phyloP scores from a whole-genome alignment of 1,284 basidiomycete genomes.

The Xerocomus amazonicus region DNA sequence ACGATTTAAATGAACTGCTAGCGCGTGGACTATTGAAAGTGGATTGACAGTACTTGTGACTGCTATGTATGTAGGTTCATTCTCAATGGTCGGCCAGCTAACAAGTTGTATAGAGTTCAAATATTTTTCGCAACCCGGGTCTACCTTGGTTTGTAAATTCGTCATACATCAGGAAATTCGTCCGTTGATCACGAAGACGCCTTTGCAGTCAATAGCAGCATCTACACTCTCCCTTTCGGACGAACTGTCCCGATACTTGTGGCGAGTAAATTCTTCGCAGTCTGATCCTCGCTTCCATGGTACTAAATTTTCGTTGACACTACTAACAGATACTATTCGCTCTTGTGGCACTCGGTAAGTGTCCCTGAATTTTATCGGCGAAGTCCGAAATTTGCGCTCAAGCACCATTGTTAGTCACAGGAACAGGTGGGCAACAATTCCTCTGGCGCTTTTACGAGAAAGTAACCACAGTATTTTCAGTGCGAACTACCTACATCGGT shows the following conservation, averaged over 20 bases:
- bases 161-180: background rate
- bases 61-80: slow-evolving; percentile 11
- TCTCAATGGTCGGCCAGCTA: background rate
- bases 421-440: slow-evolving; percentile 6
- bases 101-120: slow-evolving; percentile 12
- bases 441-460: background rate
- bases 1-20: background rate
- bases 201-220: slow-evolving; percentile 8
- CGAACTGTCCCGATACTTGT: slow-evolving; percentile 11
- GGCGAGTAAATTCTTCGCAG: slow-evolving; percentile 4
- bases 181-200: background rate
- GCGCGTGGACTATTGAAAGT: slow-evolving; percentile 17
- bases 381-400: background rate
- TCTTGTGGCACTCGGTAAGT: slow-evolving; percentile 12
- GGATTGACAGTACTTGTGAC: slow-evolving; percentile 13
- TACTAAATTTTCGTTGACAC: background rate
- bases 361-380: background rate
- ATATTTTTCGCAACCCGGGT: slow-evolving; percentile 15
- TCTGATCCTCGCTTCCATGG: background rate
- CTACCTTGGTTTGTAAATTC: slow-evolving; percentile 9
- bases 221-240: slow-evolving; percentile 12
- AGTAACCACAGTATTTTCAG: slow-evolving; percentile 8
- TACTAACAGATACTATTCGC: slow-evolving; percentile 9
- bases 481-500: slow-evolving; percentile 12
- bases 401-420: background rate